phyloP scores from a whole-genome alignment of 2,329 filamentous ascomycete genomes.

The Falciphora oryzae region DNA sequence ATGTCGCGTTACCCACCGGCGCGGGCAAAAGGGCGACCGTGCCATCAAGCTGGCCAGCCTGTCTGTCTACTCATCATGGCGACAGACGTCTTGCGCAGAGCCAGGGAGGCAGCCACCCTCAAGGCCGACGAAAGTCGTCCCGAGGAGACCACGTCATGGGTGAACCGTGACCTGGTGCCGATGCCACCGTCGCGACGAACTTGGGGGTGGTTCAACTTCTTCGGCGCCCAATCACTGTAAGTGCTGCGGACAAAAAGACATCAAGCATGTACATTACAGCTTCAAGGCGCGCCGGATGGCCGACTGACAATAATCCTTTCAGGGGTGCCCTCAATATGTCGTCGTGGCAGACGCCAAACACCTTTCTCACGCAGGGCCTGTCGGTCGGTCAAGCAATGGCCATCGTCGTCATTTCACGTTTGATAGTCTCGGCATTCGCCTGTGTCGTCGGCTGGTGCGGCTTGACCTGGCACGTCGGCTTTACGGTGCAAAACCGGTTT shows the following conservation, averaged over 20 bases:
- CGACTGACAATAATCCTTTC: too few relatives aligned
- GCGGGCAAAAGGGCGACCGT: background rate
- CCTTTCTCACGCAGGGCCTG: constrained; percentile 14
- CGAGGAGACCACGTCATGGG: constrained; percentile 42
- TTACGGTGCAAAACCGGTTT: constrained; percentile 43
- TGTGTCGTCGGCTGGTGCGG: constrained; percentile 41
- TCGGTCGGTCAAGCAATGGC: constrained; percentile 40
- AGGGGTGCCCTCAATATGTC: constrained; percentile 4
- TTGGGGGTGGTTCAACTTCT: constrained; percentile 17
- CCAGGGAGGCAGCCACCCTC: constrained; percentile 1
- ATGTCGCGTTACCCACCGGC: too few relatives aligned
- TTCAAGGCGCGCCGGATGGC: too few relatives aligned
- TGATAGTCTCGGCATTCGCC: constrained; percentile 35
- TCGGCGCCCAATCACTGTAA: background rate
- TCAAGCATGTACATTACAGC: too few relatives aligned
- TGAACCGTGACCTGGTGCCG: constrained; percentile 38
- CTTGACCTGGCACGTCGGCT: constrained; percentile 43
- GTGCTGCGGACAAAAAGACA: too few relatives aligned
- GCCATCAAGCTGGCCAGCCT: background rate
- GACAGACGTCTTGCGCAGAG: background rate
- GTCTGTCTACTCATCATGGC: background rate
- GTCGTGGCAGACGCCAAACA: constrained; percentile 7
- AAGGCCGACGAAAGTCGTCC: constrained; percentile 6
- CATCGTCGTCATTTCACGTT: constrained; percentile 35
- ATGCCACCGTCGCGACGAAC: constrained; percentile 37